Evolutionary conservation across 139 green algal species (phyloP).

Genomic region (Chlorella sp.): DNA sequence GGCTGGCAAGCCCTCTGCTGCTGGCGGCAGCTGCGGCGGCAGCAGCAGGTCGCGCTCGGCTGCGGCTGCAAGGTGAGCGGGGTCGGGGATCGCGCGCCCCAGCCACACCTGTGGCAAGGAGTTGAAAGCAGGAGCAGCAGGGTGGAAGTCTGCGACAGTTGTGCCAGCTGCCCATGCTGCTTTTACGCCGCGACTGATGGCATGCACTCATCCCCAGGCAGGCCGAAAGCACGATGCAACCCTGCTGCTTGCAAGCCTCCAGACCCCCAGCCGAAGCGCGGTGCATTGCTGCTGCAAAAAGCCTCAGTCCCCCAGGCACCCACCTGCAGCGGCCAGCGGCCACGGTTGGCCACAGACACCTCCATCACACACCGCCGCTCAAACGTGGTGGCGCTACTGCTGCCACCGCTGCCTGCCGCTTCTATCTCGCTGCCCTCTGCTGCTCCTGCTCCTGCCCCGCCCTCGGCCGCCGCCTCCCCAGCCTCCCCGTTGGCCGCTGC

Average conservation of each 20-base stretch:
- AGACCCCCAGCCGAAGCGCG: not conserved
- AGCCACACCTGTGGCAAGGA: constrained; percentile 8
- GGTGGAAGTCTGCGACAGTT: too few species aligned
- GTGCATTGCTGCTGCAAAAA: not conserved
- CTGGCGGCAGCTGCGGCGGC: constrained; percentile 3
- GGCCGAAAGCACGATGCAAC: not conserved
- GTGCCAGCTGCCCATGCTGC: too few species aligned
- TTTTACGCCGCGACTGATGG: too few species aligned
- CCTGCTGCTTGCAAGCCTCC: not conserved
- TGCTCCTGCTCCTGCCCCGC: not conserved
- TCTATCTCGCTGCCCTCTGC: not conserved
- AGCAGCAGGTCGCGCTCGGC: not conserved
- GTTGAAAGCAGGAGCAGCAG: not conserved
- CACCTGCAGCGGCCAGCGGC: constrained; percentile 32
- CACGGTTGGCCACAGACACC: constrained; percentile 26
- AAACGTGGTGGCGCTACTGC: not conserved
- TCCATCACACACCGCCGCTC: constrained; percentile 38
- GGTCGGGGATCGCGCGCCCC: not conserved
- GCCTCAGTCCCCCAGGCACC: too few species aligned
- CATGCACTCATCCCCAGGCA: not conserved
- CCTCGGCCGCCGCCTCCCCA: not conserved
- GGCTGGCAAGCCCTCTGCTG: constrained; percentile 10
- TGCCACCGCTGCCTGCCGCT: not conserved
- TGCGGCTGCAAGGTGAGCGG: not conserved
- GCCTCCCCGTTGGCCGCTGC: not conserved